Percentiles rank a stretch among this genome's conserved stretches.
Evolutionary conservation across 257 asterid species (phyloP).

Genomic region (Pogostemon cablin): DNA sequence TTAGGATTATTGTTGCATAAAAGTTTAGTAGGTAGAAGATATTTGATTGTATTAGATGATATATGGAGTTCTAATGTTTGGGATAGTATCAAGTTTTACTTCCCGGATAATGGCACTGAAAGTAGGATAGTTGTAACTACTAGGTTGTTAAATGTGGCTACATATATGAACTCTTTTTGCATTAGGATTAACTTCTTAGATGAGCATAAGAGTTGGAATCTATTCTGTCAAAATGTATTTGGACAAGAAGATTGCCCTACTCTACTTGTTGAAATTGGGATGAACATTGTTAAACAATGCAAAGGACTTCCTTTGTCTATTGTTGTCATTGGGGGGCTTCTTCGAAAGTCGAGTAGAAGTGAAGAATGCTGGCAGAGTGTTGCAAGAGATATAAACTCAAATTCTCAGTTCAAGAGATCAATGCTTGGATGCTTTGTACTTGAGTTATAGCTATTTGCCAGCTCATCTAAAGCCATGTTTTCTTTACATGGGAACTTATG

Average conservation of each 20-base stretch:
- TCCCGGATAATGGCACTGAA: background rate
- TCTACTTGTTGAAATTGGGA: background rate
- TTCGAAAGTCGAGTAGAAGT: slow-evolving; percentile 1
- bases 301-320: slow-evolving; percentile 10
- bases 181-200: background rate
- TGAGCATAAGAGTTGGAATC: background rate
- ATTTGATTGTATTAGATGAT: background rate
- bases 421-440: slow-evolving; percentile 11
- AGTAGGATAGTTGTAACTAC: slow-evolving; percentile 2
- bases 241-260: slow-evolving; percentile 5
- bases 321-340: slow-evolving; percentile 27
- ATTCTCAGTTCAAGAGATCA: background rate
- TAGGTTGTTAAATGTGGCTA: slow-evolving; percentile 5
- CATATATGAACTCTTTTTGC: background rate
- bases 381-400: background rate
- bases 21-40: background rate
- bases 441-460: slow-evolving; percentile 21
- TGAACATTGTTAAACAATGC: slow-evolving; percentile 14
- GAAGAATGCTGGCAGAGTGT: background rate
- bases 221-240: slow-evolving; percentile 8
- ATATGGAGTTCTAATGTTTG: slow-evolving; percentile 5
- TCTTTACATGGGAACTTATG: slow-evolving; percentile 17
- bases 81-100: background rate
- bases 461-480: slow-evolving; percentile 29
- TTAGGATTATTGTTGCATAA: background rate